phyloP scores from a whole-genome alignment of 352 stramenopile species.

The Phytophthora pistaciae region DNA sequence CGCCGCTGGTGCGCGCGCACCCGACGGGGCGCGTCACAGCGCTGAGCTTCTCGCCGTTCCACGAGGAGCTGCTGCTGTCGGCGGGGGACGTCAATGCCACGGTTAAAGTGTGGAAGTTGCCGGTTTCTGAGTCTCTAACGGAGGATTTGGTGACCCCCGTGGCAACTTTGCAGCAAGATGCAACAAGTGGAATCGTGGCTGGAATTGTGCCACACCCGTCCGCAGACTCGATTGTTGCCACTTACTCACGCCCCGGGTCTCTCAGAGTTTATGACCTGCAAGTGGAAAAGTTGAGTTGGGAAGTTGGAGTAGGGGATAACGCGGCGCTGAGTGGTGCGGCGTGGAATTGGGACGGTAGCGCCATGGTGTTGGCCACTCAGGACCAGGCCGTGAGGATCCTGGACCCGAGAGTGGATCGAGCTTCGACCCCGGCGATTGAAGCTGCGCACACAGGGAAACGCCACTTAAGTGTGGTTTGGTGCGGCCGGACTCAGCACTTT shows the following conservation, averaged over 20 bases:
- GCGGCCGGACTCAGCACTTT: conserved; percentile 58
- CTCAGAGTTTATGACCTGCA: conserved; percentile 62
- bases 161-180: conserved; percentile 30
- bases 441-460: conserved; percentile 59
- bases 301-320: conserved; percentile 20
- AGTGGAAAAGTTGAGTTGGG: conserved; percentile 31
- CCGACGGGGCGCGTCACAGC: conserved; percentile 62
- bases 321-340: conserved; percentile 39
- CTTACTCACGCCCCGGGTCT: conserved; percentile 47
- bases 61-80: conserved; percentile 59
- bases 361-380: conserved; percentile 50
- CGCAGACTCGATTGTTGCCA: conserved; percentile 50
- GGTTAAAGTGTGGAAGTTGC: conserved; percentile 67
- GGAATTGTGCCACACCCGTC: conserved; percentile 67
- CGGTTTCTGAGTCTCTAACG: conserved; percentile 25
- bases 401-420: conserved; percentile 56
- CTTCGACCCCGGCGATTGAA: conserved; percentile 16
- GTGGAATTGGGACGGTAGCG: conserved; percentile 82
- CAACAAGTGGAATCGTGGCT: conserved; percentile 26
- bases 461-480: conserved; percentile 67
- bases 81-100: conserved; percentile 62
- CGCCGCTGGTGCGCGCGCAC: conserved; percentile 71
- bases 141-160: conserved; percentile 40
- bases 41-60: conserved; percentile 70
- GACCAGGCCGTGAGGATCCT: conserved; percentile 60